A percentile compares a stretch with the other conserved stretches of the same genome.
These are phyloP conservation scores for Vachellia collinsii DNA, from an alignment of 306 rosid species.

Conservation along the genomic window DNA sequence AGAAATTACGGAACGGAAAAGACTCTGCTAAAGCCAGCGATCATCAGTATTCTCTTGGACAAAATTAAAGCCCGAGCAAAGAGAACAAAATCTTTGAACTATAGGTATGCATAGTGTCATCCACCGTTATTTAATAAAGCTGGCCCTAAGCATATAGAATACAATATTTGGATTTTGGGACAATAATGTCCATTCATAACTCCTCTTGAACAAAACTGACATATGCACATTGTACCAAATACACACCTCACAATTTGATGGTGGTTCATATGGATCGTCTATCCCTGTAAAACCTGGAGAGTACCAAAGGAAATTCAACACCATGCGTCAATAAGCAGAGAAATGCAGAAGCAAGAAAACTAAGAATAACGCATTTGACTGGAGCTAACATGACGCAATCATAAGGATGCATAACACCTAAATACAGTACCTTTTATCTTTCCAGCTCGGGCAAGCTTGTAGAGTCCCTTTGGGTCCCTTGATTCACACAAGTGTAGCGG, in stretches of 20 bases:
- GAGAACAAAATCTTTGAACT: slow-evolving; percentile 4
- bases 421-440: slow-evolving; percentile 71
- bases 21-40: slow-evolving; percentile 4
- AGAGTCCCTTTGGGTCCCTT: slow-evolving; percentile 95
- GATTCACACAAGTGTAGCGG: slow-evolving; percentile 87
- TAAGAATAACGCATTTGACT: neutral
- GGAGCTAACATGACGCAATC: neutral
- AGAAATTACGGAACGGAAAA: slow-evolving; percentile 8
- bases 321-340: slow-evolving; percentile 27
- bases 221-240: slow-evolving; percentile 21
- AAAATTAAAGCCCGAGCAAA: neutral
- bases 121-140: neutral
- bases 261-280: slow-evolving; percentile 91
- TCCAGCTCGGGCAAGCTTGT: slow-evolving; percentile 94
- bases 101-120: neutral
- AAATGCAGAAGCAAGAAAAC: slow-evolving; percentile 10
- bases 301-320: slow-evolving; percentile 37
- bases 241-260: slow-evolving; percentile 76
- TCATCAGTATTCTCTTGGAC: slow-evolving; percentile 13
- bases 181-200: neutral
- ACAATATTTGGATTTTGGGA: neutral
- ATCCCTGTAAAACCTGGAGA: slow-evolving; percentile 91
- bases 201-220: slow-evolving; percentile 14
- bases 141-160: neutral
- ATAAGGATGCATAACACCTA: neutral